Conservation (phyloP, 2,329 filamentous ascomycete genomes). For the Chalaropsis thielavioides region DNA sequence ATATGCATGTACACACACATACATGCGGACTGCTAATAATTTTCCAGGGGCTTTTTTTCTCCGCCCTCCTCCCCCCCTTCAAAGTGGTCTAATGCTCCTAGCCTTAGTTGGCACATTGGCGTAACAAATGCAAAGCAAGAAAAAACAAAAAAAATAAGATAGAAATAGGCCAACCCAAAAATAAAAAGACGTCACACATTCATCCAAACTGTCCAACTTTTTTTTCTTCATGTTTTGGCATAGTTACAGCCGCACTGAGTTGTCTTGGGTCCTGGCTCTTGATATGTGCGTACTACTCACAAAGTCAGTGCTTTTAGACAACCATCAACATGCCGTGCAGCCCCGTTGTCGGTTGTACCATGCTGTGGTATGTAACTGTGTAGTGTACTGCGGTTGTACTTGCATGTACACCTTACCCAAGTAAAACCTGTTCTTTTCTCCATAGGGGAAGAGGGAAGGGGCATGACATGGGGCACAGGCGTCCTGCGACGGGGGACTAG, state of each 20-base stretch:
- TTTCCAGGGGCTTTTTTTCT: not conserved
- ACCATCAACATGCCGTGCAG: not conserved
- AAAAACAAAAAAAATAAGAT: not conserved
- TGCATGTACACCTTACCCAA: not conserved
- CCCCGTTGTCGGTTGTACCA: not conserved
- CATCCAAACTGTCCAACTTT: not conserved
- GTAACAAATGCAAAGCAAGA: not conserved
- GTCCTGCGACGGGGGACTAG: not conserved
- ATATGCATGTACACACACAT: not conserved
- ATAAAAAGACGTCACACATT: not conserved
- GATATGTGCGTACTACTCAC: not conserved
- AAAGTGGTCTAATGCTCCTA: not conserved
- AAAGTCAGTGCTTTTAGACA: not conserved
- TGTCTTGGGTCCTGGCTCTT: not conserved
- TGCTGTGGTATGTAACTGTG: not conserved
- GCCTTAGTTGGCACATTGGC: not conserved
- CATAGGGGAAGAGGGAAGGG: not conserved
- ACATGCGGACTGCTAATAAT: not conserved
- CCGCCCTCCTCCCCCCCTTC: not conserved
- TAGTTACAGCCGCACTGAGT: not conserved
- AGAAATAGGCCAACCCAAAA: no score
- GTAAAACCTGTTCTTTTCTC: not conserved
- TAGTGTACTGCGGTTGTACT: not conserved
- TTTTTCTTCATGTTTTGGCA: not conserved
- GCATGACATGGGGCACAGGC: not conserved